Conservation (phyloP, 2,329 filamentous ascomycete species). For the Trichoderma arundinaceum region DNA sequence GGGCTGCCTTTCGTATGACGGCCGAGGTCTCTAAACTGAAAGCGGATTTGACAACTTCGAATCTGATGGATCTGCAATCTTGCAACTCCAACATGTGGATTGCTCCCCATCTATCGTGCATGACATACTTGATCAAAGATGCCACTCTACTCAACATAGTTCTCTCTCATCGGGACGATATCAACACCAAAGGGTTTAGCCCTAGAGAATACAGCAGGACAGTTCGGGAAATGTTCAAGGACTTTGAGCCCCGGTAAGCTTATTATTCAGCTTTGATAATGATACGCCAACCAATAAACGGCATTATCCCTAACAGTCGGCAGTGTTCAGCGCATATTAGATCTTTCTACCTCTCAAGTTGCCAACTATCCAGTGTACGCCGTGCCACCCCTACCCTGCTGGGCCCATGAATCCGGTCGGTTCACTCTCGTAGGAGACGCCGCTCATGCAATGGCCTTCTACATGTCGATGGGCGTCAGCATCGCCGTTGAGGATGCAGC, state of each 20-base stretch:
- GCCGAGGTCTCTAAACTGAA: constrained; percentile 47
- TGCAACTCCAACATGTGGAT: constrained; percentile 42
- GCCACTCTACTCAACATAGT: constrained; percentile 53
- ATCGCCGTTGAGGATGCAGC: constrained; percentile 35
- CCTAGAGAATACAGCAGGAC: constrained; percentile 24
- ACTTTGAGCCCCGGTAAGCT: constrained; percentile 29
- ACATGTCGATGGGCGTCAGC: constrained; percentile 36
- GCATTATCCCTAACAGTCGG: background rate
- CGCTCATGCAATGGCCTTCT: constrained; percentile 36
- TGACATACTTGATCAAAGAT: constrained; percentile 51
- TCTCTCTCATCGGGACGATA: constrained; percentile 47
- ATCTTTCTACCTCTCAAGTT: constrained; percentile 30
- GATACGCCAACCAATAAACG: too few species aligned
- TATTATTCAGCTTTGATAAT: background rate
- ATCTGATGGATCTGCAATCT: constrained; percentile 42
- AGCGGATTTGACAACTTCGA: constrained; percentile 43
- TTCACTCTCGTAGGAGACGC: constrained; percentile 34
- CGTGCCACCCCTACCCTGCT: constrained; percentile 32
- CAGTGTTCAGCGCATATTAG: constrained; percentile 32
- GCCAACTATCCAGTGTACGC: constrained; percentile 34
- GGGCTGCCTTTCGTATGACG: constrained; percentile 49
- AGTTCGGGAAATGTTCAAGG: constrained; percentile 24
- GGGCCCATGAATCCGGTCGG: constrained; percentile 31
- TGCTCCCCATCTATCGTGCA: constrained; percentile 49
- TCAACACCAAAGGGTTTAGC: constrained; percentile 31